Evolutionary conservation across 2,329 filamentous ascomycete species (phyloP), one percentile per base, ranked within the genome.

Genomic region (Rutstroemia sp.): DNA sequence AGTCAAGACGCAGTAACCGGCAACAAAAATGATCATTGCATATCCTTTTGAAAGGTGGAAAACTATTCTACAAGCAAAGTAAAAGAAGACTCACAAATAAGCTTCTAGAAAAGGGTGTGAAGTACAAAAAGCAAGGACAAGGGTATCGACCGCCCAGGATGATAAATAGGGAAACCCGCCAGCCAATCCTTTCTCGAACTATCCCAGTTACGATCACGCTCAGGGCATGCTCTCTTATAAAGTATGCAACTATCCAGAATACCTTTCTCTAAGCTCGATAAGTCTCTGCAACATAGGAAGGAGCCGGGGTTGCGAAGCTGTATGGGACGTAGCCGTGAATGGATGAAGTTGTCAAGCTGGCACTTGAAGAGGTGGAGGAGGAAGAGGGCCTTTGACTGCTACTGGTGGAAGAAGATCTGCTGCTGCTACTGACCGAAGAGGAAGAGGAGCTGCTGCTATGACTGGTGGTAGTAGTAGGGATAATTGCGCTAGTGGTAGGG

Each of bases 281-380:
- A 4, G 19, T 19, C 39, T 49, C 19, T 25, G 44, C 52, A 2
- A 54, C 44, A 39, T 54, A 54, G 9, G 52, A 54, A 30, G 44
- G 44, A 14, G 39, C 44, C 5, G 52, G 52, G 25, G 30, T 54
- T 27, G 44, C 9, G n/a, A 54, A 54, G 12, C 34, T 54, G 23
- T 54, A 49, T 12, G 52, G 44, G 16, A 41, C 52, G 39, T 54
- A 41, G n/a, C 44, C 52, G 21, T 27, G 21, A 18, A 54, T 49
- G 4, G 30, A 41, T 19, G 52, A 30, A 30, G 52, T 41, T 16
- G 52, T 54, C n/a, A 49, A 12, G 21, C n/a, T 42, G 7, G 44
- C 47, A 30, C 34, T 54, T 27, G 30, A 27, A 14, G 44, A 49
- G 3, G 44, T 42, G 16, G 34, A n/a, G 44, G 21, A 34, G 4